These are phyloP conservation scores for Effrenium voratum DNA, from an alignment of 73 alveolate genomes.

Conservation along the genomic window DNA sequence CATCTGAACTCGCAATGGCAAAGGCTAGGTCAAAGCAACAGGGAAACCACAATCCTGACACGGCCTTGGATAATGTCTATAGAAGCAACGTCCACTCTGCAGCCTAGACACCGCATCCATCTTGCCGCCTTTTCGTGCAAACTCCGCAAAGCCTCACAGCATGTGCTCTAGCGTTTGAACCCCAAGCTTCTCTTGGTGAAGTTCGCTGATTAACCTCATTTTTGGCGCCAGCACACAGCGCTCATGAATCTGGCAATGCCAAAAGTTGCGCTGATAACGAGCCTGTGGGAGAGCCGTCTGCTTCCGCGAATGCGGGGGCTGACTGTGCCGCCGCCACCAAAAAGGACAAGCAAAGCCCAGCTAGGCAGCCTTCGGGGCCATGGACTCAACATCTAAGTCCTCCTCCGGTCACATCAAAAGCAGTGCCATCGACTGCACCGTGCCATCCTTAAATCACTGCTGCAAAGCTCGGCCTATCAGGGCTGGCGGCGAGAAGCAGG, in stretches of 20 bases:
- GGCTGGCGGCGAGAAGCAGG: no score
- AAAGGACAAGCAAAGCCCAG: slow-evolving; percentile 41
- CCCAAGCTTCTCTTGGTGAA: no score
- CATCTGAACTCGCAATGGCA: no score
- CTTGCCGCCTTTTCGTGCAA: slow-evolving; percentile 75
- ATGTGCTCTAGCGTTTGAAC: neutral
- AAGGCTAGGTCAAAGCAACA: neutral
- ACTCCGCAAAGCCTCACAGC: slow-evolving; percentile 87
- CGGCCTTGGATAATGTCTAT: no score
- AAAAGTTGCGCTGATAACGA: no score
- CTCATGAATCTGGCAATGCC: no score
- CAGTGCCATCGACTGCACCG: no score
- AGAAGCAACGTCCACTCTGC: no score
- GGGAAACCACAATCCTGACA: neutral
- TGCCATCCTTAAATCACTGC: no score
- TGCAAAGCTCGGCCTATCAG: no score
- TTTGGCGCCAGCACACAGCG: no score
- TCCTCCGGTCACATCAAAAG: neutral
- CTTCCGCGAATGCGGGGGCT: slow-evolving; percentile 16
- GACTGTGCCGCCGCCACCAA: slow-evolving; percentile 37
- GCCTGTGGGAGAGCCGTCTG: slow-evolving; percentile 85
- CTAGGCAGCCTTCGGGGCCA: slow-evolving; percentile 9
- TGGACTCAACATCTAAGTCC: neutral
- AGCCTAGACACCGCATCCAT: slow-evolving; percentile 69
- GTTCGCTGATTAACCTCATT: no score